Percentiles rank a stretch among this genome's conserved stretches.
These are phyloP conservation scores for Fusarium aywerte DNA, from an alignment of 2,329 filamentous ascomycete species.

Conservation along the genomic window DNA sequence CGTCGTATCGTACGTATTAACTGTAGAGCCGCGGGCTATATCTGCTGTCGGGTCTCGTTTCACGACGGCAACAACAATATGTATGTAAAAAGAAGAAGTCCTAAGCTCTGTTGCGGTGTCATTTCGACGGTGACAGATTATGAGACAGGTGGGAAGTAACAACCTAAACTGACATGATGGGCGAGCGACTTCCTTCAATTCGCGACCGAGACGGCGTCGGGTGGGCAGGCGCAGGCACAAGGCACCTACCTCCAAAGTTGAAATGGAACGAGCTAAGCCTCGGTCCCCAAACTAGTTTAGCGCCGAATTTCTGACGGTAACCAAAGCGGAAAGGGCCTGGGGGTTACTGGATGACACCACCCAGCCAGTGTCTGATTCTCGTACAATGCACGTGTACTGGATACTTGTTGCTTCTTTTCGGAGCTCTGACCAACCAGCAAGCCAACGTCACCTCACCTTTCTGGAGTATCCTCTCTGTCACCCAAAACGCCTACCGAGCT, in stretches of 20 bases:
- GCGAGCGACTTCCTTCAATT: slow-evolving; percentile 41
- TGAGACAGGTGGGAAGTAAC: slow-evolving; percentile 17
- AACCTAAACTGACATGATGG: slow-evolving; percentile 7
- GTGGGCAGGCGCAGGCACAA: slow-evolving; percentile 22
- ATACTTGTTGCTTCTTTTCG: slow-evolving; percentile 9
- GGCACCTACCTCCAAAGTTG: slow-evolving; percentile 15
- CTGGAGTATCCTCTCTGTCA: slow-evolving; percentile 4
- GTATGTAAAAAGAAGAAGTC: slow-evolving; percentile 17
- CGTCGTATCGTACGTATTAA: slow-evolving; percentile 1
- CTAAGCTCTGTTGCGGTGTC: slow-evolving; percentile 28
- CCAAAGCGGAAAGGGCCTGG: slow-evolving; percentile 30
- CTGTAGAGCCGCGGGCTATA: neutral
- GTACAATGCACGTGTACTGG: slow-evolving; percentile 37
- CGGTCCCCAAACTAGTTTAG: slow-evolving; percentile 53
- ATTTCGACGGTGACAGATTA: slow-evolving; percentile 28
- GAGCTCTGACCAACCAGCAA: slow-evolving; percentile 28
- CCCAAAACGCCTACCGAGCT: slow-evolving; percentile 25
- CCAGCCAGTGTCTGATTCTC: slow-evolving; percentile 17
- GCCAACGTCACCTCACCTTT: slow-evolving; percentile 16
- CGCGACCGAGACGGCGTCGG: slow-evolving; percentile 37
- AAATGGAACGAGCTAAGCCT: slow-evolving; percentile 33
- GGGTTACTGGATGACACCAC: slow-evolving; percentile 29
- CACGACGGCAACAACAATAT: slow-evolving; percentile 22
- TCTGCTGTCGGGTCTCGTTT: slow-evolving; percentile 14
- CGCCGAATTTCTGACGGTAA: slow-evolving; percentile 28